phyloP scores from a whole-genome alignment of 2,329 filamentous ascomycete species.

The Microascus cirrosus region DNA sequence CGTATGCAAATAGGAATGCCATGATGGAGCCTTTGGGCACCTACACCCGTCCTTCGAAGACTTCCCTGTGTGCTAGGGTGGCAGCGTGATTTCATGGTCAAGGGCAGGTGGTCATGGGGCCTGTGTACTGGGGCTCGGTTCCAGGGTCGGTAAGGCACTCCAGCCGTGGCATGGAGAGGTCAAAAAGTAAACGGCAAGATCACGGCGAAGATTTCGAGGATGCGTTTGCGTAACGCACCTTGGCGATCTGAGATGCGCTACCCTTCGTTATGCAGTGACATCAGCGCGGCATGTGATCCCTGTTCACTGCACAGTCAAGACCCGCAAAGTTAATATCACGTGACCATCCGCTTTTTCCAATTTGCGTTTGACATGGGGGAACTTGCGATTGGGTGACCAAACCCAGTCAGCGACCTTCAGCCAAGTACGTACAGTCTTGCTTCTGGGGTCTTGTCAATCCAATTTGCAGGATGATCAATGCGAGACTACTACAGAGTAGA shows the following conservation, averaged over 20 bases:
- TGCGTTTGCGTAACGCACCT: not conserved
- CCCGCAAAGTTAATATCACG: not conserved
- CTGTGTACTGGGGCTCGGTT: not conserved
- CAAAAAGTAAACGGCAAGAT: not conserved
- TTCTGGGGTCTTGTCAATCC: no score
- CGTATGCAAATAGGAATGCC: constrained; percentile 6
- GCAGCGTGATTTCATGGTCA: not conserved
- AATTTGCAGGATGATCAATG: no score
- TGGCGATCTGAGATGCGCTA: not conserved
- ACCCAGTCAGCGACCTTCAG: no score
- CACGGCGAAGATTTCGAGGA: not conserved
- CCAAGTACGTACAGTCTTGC: no score
- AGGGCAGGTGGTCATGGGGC: not conserved
- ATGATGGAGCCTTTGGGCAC: not conserved
- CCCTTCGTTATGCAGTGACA: not conserved
- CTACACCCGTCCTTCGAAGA: not conserved
- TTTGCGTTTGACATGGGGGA: not conserved
- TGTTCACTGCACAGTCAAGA: not conserved
- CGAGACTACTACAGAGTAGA: no score
- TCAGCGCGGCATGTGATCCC: not conserved
- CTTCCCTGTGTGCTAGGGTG: not conserved
- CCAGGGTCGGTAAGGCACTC: not conserved
- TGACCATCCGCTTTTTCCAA: no score
- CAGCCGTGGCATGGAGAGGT: not conserved
- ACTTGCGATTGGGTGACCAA: no score